Evolutionary conservation across 75 land plant genomes (phyloP).

Genomic region (Pinus albicaulis): DNA sequence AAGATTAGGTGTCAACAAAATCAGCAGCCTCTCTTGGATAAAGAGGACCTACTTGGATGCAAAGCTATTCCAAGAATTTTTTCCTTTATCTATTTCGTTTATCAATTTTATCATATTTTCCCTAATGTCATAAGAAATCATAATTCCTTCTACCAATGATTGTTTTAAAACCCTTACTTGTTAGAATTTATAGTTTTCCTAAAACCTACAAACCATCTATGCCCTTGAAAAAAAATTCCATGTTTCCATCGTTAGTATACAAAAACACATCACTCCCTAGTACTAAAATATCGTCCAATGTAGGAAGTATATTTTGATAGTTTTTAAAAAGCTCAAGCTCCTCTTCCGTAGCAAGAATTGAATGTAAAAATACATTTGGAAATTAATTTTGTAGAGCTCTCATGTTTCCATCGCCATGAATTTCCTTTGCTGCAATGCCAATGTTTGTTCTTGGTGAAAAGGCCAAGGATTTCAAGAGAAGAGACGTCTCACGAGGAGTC

Average conservation of each 20-base stretch:
- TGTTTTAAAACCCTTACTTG: slow-evolving; percentile 41
- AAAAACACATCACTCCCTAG: slow-evolving; percentile 88
- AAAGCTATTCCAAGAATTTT: slow-evolving; percentile 51
- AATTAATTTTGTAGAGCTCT: slow-evolving; percentile 39
- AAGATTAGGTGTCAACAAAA: not conserved
- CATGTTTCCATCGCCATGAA: slow-evolving; percentile 70
- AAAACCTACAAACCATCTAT: slow-evolving; percentile 79
- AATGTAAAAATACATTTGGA: slow-evolving; percentile 75
- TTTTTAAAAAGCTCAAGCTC: slow-evolving; percentile 55
- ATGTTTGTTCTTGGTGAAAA: slow-evolving; percentile 69
- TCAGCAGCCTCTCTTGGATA: slow-evolving; percentile 31
- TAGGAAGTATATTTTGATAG: slow-evolving; percentile 78
- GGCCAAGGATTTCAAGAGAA: slow-evolving; percentile 81
- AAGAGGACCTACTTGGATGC: slow-evolving; percentile 47
- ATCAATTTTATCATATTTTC: slow-evolving; percentile 42
- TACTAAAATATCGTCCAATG: slow-evolving; percentile 79
- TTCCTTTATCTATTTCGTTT: slow-evolving; percentile 38
- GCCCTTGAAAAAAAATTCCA: not conserved
- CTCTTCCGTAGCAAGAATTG: slow-evolving; percentile 56
- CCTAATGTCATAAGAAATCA: slow-evolving; percentile 25
- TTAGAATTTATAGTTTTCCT: slow-evolving; percentile 84
- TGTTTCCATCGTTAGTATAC: slow-evolving; percentile 53
- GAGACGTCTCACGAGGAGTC: slow-evolving; percentile 79
- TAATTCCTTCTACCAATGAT: not conserved
- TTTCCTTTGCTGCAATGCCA: slow-evolving; percentile 87